Percentiles rank a stretch among this genome's conserved stretches.
phyloP scores from a whole-genome alignment of 148 eudicot genomes.

The Cornus controversa region DNA sequence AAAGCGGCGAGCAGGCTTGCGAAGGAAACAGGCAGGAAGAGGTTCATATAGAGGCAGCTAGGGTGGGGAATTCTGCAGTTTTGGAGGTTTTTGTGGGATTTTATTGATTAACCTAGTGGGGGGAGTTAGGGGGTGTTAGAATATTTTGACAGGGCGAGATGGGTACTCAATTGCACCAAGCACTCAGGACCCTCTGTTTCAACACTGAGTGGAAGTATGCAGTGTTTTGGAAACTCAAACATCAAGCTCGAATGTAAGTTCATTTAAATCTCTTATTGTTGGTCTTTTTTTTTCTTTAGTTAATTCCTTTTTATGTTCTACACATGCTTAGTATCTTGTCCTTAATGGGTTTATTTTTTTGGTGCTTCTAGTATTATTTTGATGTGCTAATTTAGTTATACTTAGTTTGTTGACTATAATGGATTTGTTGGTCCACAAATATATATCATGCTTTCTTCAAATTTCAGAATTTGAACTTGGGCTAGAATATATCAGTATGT shows the following conservation, averaged over 20 bases:
- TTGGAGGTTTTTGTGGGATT: slow-evolving; percentile 42
- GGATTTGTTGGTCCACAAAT: no score
- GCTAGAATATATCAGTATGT: not conserved
- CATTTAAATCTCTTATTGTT: slow-evolving; percentile 3
- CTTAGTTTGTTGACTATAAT: no score
- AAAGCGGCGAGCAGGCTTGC: slow-evolving; percentile 77
- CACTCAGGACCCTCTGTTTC: slow-evolving; percentile 67
- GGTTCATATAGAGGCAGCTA: slow-evolving; percentile 97
- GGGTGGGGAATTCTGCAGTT: slow-evolving; percentile 24
- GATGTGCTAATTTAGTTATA: no score
- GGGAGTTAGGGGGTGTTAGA: slow-evolving; percentile 37
- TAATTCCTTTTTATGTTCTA: not conserved
- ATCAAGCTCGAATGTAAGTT: slow-evolving; percentile 73
- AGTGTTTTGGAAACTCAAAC: slow-evolving; percentile 85
- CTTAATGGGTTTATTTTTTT: not conserved
- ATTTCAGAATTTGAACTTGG: no score
- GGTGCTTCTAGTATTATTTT: not conserved
- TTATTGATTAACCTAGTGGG: slow-evolving; percentile 35
- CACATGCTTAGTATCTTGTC: not conserved
- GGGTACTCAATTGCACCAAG: slow-evolving; percentile 71
- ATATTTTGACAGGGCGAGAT: slow-evolving; percentile 43
- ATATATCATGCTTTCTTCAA: not conserved
- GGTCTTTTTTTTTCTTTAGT: not conserved
- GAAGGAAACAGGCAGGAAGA: slow-evolving; percentile 97
- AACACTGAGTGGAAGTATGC: slow-evolving; percentile 75